Percentiles rank a stretch among this genome's conserved stretches.
These are phyloP conservation scores for Ramaria rubella DNA, from an alignment of 768 basidiomycete species.

Conservation along the genomic window DNA sequence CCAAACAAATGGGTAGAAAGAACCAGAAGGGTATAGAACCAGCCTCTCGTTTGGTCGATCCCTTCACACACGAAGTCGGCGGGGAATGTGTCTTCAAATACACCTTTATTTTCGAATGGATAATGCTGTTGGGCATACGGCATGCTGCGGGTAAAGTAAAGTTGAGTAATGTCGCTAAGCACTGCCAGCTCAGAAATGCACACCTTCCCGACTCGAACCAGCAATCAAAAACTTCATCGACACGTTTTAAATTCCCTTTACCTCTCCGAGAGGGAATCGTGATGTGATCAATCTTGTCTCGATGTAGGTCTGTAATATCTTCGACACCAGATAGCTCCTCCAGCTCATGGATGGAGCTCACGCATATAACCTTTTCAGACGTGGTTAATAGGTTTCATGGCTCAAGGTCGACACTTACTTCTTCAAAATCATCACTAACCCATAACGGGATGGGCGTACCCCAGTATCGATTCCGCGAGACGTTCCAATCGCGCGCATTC, in stretches of 20 bases:
- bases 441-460: conserved; percentile 96
- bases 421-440: conserved; percentile 88
- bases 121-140: conserved; percentile 97
- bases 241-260: conserved; percentile 76
- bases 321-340: conserved; percentile 77
- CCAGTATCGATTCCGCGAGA: conserved; percentile 99
- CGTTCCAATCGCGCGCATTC: conserved; percentile 98
- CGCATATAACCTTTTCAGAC: conserved; percentile 58
- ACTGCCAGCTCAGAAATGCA: conserved; percentile 17
- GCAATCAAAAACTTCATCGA: conserved; percentile 99
- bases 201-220: conserved; percentile 99
- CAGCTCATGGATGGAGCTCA: conserved; percentile 85
- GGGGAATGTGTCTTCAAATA: conserved; percentile 80
- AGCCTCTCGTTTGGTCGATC: conserved; percentile 97
- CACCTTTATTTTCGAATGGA: conserved; percentile 93
- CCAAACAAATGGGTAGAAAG: conserved; percentile 94
- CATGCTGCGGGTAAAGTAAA: conserved; percentile 64
- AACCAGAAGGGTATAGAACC: conserved; percentile 98
- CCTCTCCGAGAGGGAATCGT: conserved; percentile 90
- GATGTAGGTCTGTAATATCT: conserved; percentile 84
- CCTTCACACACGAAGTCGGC: conserved; percentile 98
- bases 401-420: conserved; percentile 40
- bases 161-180: not conserved
- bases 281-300: conserved; percentile 93
- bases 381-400: not conserved